phyloP scores from a whole-genome alignment of 2,329 filamentous ascomycete genomes.

The Apiospora rasikravindrae region DNA sequence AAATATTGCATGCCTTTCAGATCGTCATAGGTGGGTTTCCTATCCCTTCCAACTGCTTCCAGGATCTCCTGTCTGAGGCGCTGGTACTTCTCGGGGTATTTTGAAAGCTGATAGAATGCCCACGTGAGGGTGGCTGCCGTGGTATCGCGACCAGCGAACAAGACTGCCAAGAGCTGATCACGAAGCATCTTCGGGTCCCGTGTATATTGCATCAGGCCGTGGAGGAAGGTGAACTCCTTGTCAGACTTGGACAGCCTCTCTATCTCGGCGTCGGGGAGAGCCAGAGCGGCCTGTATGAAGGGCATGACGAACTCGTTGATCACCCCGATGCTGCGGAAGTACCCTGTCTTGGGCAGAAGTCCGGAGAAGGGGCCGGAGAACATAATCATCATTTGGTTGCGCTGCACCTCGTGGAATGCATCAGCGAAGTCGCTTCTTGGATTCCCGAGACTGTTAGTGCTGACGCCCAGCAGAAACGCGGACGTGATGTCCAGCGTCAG shows the following conservation, averaged over 20 bases:
- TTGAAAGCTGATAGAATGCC: not conserved
- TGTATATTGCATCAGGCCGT: not conserved
- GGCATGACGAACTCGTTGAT: slow-evolving; percentile 8
- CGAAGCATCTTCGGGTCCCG: slow-evolving; percentile 10
- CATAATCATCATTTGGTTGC: not conserved
- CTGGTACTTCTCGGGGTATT: not conserved
- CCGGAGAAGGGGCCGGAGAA: not conserved
- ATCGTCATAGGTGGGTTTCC: not conserved
- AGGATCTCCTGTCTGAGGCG: not conserved
- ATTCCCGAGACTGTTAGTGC: not conserved
- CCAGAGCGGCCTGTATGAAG: not conserved
- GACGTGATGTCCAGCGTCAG: slow-evolving; percentile 8
- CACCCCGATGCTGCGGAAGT: not conserved
- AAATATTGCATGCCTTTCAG: not conserved
- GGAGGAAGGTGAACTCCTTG: slow-evolving; percentile 11
- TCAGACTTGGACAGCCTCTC: not conserved
- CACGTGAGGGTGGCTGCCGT: slow-evolving; percentile 25
- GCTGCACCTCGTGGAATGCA: not conserved
- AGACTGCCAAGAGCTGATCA: slow-evolving; percentile 8
- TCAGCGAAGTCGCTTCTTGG: not conserved
- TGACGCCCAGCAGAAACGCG: not conserved
- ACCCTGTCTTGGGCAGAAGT: not conserved
- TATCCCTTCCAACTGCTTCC: not conserved
- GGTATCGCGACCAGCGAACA: slow-evolving; percentile 17
- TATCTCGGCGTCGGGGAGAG: not conserved